These are phyloP conservation scores for Datisca glomerata DNA, from an alignment of 306 rosid species.

Conservation along the genomic window DNA sequence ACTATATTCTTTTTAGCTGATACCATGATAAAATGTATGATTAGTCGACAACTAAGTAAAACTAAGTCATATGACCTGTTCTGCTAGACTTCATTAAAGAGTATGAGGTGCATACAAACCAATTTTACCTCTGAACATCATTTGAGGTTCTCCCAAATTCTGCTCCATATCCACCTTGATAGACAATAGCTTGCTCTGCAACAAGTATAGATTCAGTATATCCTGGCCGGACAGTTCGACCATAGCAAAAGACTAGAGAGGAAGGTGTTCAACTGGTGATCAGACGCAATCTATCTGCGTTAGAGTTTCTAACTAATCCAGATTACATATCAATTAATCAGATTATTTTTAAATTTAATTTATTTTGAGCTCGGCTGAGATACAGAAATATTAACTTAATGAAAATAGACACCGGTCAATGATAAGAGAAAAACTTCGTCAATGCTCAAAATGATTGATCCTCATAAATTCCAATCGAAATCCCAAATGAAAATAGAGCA, in stretches of 20 bases:
- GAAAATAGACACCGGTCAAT: no score
- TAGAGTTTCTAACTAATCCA: no score
- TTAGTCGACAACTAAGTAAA: no score
- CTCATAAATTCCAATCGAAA: constrained; percentile 19
- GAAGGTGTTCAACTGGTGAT: neutral
- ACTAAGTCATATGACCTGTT: no score
- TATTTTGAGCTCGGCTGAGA: no score
- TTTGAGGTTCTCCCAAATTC: constrained; percentile 27
- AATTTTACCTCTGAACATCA: constrained; percentile 44
- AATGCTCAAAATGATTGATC: neutral
- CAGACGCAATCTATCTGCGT: neutral
- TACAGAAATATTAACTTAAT: no score
- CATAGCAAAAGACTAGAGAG: neutral
- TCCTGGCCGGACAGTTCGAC: neutral
- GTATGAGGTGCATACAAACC: neutral
- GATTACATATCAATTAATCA: no score
- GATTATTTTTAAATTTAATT: no score
- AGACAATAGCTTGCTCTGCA: constrained; percentile 57
- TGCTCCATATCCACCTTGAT: constrained; percentile 64
- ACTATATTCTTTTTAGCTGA: no score
- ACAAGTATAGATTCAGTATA: constrained; percentile 7
- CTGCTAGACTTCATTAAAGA: no score
- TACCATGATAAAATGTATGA: no score
- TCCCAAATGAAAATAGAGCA: constrained; percentile 4
- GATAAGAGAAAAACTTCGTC: neutral